phyloP scores from a whole-genome alignment of 139 green algal species.

The Mesostigma viride region DNA sequence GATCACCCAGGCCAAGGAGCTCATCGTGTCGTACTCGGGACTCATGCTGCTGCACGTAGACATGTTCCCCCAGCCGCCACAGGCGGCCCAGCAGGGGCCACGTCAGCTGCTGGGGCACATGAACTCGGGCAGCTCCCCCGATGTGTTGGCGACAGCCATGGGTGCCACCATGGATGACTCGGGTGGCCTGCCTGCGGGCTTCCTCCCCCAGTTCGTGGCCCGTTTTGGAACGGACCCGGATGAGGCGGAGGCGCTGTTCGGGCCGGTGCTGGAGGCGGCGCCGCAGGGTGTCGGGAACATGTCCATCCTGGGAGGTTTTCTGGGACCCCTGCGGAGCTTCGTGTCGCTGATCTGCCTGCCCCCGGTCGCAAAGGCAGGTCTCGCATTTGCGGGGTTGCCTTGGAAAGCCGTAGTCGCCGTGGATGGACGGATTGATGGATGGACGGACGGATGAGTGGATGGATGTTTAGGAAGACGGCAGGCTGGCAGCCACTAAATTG shows the following conservation, averaged over 20 bases:
- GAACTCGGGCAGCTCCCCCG: too few relatives aligned
- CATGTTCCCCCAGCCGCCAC: slow-evolving; percentile 60
- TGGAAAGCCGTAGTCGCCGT: slow-evolving; percentile 8
- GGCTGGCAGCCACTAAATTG: too few relatives aligned
- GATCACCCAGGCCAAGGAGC: slow-evolving; percentile 38
- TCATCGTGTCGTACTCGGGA: slow-evolving; percentile 67
- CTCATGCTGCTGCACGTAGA: slow-evolving; percentile 55
- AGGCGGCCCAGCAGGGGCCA: background rate
- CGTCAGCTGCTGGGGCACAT: background rate
- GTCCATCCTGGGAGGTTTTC: slow-evolving; percentile 57
- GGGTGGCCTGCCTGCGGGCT: too few relatives aligned
- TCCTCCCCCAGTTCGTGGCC: too few relatives aligned
- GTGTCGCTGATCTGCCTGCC: slow-evolving; percentile 42
- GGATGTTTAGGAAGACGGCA: too few relatives aligned
- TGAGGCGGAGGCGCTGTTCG: background rate
- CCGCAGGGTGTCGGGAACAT: slow-evolving; percentile 29
- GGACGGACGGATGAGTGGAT: too few relatives aligned
- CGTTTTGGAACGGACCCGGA: background rate
- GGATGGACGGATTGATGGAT: too few relatives aligned
- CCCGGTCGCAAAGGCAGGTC: slow-evolving; percentile 39
- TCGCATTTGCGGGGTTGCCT: slow-evolving; percentile 28
- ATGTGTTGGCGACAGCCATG: too few relatives aligned
- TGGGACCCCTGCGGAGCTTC: slow-evolving; percentile 40
- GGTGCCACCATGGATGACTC: background rate
- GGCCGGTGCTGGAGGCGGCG: background rate